These are phyloP conservation scores for Aspergillus melleus DNA, from an alignment of 2,329 filamentous ascomycete genomes.

Conservation along the genomic window DNA sequence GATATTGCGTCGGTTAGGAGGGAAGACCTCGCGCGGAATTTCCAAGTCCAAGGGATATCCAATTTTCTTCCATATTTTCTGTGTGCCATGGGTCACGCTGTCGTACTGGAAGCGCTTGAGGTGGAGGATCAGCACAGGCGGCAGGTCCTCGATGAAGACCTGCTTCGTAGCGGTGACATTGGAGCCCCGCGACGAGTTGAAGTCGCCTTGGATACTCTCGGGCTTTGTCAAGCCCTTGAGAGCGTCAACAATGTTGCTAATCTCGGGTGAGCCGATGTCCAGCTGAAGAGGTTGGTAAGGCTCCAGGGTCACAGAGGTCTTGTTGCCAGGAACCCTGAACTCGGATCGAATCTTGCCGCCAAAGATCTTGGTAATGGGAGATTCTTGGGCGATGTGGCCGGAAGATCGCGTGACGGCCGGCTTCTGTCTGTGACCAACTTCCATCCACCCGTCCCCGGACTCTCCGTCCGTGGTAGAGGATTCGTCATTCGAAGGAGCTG, in stretches of 20 bases:
- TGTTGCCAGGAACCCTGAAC: slow-evolving; percentile 79
- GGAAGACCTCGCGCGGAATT: slow-evolving; percentile 86
- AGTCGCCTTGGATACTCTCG: slow-evolving; percentile 82
- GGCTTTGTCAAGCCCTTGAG: slow-evolving; percentile 79
- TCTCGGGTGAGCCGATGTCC: slow-evolving; percentile 83
- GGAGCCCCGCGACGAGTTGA: slow-evolving; percentile 74
- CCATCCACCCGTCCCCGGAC: slow-evolving; percentile 75
- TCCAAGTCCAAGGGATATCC: slow-evolving; percentile 94
- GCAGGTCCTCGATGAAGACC: slow-evolving; percentile 87
- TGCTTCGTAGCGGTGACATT: slow-evolving; percentile 85
- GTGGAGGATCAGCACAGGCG: slow-evolving; percentile 89
- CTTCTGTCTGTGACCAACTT: slow-evolving; percentile 91
- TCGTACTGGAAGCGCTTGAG: slow-evolving; percentile 98
- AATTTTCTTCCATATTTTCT: slow-evolving; percentile 98
- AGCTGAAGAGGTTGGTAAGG: slow-evolving; percentile 93
- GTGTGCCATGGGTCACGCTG: slow-evolving; percentile 73
- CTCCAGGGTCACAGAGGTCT: slow-evolving; percentile 88
- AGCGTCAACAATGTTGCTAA: slow-evolving; percentile 90
- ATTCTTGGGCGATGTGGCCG: slow-evolving; percentile 69
- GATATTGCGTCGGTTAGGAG: slow-evolving; percentile 68
- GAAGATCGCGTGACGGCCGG: slow-evolving; percentile 82
- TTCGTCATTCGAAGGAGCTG: slow-evolving; percentile 32
- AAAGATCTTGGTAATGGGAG: slow-evolving; percentile 91
- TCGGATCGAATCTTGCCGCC: slow-evolving; percentile 89
- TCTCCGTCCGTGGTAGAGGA: slow-evolving; percentile 34